These are phyloP conservation scores for Papilionanthe hybrid DNA, from an alignment of 116 monocot genomes.

Conservation along the genomic window DNA sequence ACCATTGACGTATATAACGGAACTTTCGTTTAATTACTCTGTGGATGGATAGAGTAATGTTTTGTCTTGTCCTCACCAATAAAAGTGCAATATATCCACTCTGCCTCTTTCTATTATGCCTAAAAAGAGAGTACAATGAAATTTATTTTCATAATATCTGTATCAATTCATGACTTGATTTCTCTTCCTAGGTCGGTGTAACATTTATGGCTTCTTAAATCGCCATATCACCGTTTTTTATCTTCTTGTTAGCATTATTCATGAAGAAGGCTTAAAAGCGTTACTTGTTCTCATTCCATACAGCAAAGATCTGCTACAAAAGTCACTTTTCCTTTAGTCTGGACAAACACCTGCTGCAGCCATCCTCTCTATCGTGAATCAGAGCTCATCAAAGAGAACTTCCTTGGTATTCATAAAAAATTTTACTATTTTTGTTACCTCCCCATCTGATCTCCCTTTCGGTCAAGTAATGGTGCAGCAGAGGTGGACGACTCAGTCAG, in stretches of 20 bases:
- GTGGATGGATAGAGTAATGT: not conserved
- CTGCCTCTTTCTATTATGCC: no score
- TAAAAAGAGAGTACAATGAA: no score
- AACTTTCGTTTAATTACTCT: not conserved
- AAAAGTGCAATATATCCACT: no score
- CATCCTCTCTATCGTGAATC: constrained; percentile 94
- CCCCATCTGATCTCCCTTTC: no score
- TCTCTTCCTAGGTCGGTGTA: no score
- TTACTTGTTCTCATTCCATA: not conserved
- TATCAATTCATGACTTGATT: no score
- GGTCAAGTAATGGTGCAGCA: no score
- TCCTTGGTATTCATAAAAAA: constrained; percentile 44
- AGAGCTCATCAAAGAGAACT: constrained; percentile 78
- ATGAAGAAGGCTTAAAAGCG: not conserved
- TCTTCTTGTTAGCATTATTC: not conserved
- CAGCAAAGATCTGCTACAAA: constrained; percentile 97
- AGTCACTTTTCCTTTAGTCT: constrained; percentile 90
- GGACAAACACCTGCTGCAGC: constrained; percentile 99
- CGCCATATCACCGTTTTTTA: not conserved
- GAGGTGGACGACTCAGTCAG: no score
- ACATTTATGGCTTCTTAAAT: no score
- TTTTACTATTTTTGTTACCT: no score
- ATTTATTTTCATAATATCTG: no score
- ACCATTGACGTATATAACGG: not conserved
- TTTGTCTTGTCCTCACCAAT: no score